A percentile compares a stretch with the other conserved stretches of the same genome.
phyloP scores from a whole-genome alignment of 139 green algal genomes.

The Chlorella sp. region DNA sequence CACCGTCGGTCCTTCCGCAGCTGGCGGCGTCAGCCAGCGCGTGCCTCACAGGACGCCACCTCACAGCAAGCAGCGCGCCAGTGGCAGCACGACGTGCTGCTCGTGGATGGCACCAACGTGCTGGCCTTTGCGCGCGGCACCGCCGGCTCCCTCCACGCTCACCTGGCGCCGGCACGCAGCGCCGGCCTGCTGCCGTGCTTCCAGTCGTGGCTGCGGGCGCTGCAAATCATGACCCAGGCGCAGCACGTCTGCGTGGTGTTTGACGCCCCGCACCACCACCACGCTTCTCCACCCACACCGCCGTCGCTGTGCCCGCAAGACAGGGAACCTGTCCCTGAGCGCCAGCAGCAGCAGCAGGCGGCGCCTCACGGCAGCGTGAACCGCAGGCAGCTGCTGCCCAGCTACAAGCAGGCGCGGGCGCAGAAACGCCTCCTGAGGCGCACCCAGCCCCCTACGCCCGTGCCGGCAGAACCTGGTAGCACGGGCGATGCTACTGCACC shows the following conservation, averaged over 20 bases:
- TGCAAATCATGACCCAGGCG: background rate
- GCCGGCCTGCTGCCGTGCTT: background rate
- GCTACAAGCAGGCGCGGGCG: background rate
- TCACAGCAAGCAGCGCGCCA: too few species aligned
- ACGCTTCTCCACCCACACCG: too few species aligned
- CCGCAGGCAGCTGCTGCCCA: background rate
- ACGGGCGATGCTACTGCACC: too few species aligned
- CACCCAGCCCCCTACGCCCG: background rate
- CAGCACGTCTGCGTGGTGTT: background rate
- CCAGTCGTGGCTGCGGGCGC: background rate
- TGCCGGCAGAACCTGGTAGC: too few species aligned
- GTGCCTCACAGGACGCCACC: too few species aligned
- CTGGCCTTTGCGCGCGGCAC: background rate
- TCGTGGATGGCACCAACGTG: background rate
- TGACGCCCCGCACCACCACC: too few species aligned
- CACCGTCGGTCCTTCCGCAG: too few species aligned
- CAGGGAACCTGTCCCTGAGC: too few species aligned
- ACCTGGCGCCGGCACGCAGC: background rate
- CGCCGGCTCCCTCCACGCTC: background rate
- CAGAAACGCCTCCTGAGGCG: background rate
- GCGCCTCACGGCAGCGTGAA: too few species aligned
- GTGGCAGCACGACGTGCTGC: background rate
- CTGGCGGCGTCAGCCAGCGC: too few species aligned
- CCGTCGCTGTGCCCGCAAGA: too few species aligned
- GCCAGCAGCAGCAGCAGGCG: background rate